phyloP scores from a whole-genome alignment of 345 rosid species.

The Gynandropsis gynandra region DNA sequence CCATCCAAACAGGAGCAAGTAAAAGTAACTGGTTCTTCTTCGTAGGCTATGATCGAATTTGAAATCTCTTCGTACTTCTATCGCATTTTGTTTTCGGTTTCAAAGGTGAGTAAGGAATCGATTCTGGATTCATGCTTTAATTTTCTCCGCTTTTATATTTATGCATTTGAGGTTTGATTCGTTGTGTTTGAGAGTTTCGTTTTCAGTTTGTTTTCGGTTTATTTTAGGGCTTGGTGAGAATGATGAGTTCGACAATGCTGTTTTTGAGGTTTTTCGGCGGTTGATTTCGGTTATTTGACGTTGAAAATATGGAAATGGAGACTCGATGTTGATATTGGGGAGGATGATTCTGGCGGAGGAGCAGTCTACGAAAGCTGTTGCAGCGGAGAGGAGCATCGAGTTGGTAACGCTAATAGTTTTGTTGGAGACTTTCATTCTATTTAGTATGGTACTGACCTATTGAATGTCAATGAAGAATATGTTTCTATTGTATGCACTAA shows the following conservation, averaged over 20 bases:
- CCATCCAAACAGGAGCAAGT: conserved; percentile 7
- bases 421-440: neutral
- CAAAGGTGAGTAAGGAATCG: conserved; percentile 5
- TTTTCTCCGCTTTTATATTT: neutral
- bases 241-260: neutral
- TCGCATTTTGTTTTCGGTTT: neutral
- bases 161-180: neutral
- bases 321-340: conserved; percentile 5
- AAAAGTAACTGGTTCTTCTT: neutral
- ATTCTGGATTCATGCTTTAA: neutral
- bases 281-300: conserved; percentile 7
- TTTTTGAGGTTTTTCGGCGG: neutral
- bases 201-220: neutral
- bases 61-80: neutral
- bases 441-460: neutral
- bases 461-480: no score
- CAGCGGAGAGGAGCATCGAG: conserved; percentile 52
- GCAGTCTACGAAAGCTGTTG: conserved; percentile 27
- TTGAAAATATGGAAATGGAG: neutral
- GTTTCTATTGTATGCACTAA: no score
- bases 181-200: neutral
- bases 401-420: conserved; percentile 29
- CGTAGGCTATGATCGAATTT: conserved; percentile 13
- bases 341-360: conserved; percentile 30
- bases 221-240: conserved; percentile 2